phyloP scores from a whole-genome alignment of 2,329 filamentous ascomycete species.

The Penicillium sp. region DNA sequence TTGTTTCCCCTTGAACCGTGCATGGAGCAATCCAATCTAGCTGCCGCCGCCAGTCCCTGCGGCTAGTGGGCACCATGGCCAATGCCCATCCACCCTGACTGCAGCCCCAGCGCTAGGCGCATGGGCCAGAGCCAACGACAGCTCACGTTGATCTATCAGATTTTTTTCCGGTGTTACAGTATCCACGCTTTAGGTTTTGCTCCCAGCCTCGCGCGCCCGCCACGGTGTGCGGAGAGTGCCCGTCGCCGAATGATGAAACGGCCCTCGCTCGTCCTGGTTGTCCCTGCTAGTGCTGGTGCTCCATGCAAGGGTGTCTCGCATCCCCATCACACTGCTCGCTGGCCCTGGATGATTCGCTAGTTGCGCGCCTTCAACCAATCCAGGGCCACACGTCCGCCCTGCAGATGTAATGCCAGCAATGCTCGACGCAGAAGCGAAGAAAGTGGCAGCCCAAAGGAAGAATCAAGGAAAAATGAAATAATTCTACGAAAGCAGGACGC shows the following conservation, averaged over 20 bases:
- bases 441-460: not conserved
- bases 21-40: constrained; percentile 22
- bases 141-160: constrained; percentile 36
- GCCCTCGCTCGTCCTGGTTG: not conserved
- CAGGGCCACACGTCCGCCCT: constrained; percentile 1
- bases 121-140: constrained; percentile 26
- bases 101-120: constrained; percentile 22
- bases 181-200: constrained; percentile 10
- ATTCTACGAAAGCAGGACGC: not conserved
- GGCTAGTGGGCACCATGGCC: constrained; percentile 2
- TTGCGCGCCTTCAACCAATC: not conserved
- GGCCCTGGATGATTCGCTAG: not conserved
- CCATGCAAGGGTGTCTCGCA: constrained; percentile 13
- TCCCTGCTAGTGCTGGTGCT: not conserved
- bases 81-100: constrained; percentile 12
- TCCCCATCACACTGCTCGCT: constrained; percentile 12
- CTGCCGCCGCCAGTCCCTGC: constrained; percentile 24
- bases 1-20: constrained; percentile 3
- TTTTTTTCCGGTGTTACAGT: constrained; percentile 19
- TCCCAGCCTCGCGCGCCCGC: constrained; percentile 9
- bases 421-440: not conserved
- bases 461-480: not conserved
- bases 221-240: constrained; percentile 17
- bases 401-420: constrained; percentile 2
- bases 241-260: constrained; percentile 18